phyloP scores from a whole-genome alignment of 371 early-diverging fungal species.

The Rhizopus arrhizus region DNA sequence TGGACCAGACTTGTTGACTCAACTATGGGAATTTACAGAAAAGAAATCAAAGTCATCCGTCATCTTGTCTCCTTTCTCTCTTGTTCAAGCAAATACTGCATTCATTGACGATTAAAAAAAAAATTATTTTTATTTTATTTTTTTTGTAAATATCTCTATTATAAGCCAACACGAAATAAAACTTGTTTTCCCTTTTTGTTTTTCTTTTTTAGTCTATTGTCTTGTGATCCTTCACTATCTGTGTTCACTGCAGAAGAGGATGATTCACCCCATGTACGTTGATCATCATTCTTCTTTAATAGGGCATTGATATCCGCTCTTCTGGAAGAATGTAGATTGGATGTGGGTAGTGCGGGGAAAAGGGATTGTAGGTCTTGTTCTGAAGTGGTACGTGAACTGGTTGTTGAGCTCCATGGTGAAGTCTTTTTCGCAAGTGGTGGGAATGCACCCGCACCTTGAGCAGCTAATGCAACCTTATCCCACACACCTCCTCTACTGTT shows the following conservation, averaged over 20 bases:
- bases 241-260: slow-evolving; percentile 13
- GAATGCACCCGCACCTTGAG: slow-evolving; percentile 30
- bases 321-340: slow-evolving; percentile 4
- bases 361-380: slow-evolving; percentile 14
- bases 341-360: slow-evolving; percentile 25
- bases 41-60: slow-evolving; percentile 7
- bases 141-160: not conserved
- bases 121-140: slow-evolving; percentile 5
- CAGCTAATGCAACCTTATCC: slow-evolving; percentile 28
- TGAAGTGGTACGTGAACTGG: slow-evolving; percentile 7
- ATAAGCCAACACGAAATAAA: slow-evolving; percentile 62
- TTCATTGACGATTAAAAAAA: slow-evolving; percentile 17
- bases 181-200: slow-evolving; percentile 62
- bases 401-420: slow-evolving; percentile 37
- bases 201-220: slow-evolving; percentile 38
- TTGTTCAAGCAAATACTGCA: slow-evolving; percentile 26
- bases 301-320: slow-evolving; percentile 19
- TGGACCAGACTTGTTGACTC: slow-evolving; percentile 38
- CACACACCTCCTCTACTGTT: slow-evolving; percentile 13
- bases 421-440: slow-evolving; percentile 38
- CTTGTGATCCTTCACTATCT: slow-evolving; percentile 12
- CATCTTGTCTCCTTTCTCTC: slow-evolving; percentile 25
- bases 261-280: slow-evolving; percentile 13
- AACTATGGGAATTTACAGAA: slow-evolving; percentile 43
- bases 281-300: slow-evolving; percentile 11